Percentiles rank a stretch among this genome's conserved stretches.
Evolutionary conservation across 1,284 basidiomycete species (phyloP).

Genomic region (Exobasidium rhododendri): DNA sequence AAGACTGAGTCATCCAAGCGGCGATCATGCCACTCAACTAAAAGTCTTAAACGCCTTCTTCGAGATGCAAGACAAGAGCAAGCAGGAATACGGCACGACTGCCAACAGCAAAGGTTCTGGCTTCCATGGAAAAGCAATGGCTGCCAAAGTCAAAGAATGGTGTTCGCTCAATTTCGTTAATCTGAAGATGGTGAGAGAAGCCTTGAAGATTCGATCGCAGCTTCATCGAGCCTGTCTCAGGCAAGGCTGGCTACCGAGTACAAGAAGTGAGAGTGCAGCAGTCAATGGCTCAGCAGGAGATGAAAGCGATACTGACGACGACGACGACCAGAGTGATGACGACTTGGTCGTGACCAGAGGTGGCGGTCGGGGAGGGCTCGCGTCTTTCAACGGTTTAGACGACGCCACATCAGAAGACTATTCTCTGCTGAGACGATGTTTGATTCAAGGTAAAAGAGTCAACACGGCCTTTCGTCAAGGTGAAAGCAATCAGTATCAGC

Average conservation of each 20-base stretch:
- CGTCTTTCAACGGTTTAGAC: neutral
- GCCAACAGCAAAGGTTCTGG: conserved; percentile 4
- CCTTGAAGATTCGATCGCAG: conserved; percentile 44
- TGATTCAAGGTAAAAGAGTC: conserved; percentile 14
- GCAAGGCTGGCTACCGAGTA: neutral
- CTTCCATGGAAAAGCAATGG: neutral
- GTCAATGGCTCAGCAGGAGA: neutral
- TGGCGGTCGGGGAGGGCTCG: conserved; percentile 1
- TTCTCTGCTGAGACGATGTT: neutral
- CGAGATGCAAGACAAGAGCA: conserved; percentile 15
- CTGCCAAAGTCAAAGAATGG: conserved; percentile 55
- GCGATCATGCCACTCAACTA: conserved; percentile 49
- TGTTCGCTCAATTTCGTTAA: conserved; percentile 45
- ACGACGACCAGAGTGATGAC: conserved; percentile 3
- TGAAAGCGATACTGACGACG: neutral
- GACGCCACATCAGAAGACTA: conserved; percentile 9
- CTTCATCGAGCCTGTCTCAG: conserved; percentile 32
- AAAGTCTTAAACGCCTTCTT: conserved; percentile 52
- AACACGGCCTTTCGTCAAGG: conserved; percentile 33
- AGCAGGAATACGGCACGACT: conserved; percentile 15
- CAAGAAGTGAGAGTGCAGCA: neutral
- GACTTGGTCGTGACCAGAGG: neutral
- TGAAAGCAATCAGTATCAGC: conserved; percentile 29
- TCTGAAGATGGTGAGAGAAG: conserved; percentile 41
- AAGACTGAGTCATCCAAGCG: conserved; percentile 34